Base-by-base conservation (phyloP, 1,284 basidiomycete genomes). In the Porodaedalea pini region DNA sequence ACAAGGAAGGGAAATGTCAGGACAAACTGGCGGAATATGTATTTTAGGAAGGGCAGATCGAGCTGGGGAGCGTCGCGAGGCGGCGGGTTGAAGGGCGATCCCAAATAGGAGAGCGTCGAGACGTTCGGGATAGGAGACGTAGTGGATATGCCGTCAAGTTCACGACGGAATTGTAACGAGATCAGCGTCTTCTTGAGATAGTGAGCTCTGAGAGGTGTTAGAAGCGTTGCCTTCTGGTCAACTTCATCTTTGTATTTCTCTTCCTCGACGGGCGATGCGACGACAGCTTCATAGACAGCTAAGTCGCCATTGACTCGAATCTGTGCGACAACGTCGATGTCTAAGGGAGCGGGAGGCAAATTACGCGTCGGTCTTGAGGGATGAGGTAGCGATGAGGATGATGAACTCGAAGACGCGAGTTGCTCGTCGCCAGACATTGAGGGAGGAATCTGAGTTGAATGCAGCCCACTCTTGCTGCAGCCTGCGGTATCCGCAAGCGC, bases 141-240 rank as follows among this genome's bases (percentile, higher is more conserved):
- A 60, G 77, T 81, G 3, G 85, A 83, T 63, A 95, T 79, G 40
- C 79, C 75, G 59, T 83, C 78, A 55, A 97, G 79, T 71, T 98
- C 95, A 36, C 77, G 75, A 62, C 78, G 73, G 62, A 96, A 86
- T 70, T 98, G 87, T 43, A 97, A 83, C 63, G 89, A 84, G 45
- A 98, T 82, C 54, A 98, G 85, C n/a, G 89, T 81, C 72, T 96
- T 95, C 76, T 97, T 98, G 69, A 98, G 88, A 71, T 98, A 98
- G 69, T 98, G 94, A 1, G 93, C 92, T 39, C 93, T 85, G 29
- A 94, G 73, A 3, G 94, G 90, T 0, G 91, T 92, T 48, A 96
- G 78, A n/a, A 15, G 34, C 29, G 40, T 36, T 11, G 39, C 51
- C 44, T 44, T 45, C 13, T 32, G 34, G 27, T 57, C 40, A 5